phyloP scores from a whole-genome alignment of 306 rosid species.

The Psophocarpus tetragonolobus region DNA sequence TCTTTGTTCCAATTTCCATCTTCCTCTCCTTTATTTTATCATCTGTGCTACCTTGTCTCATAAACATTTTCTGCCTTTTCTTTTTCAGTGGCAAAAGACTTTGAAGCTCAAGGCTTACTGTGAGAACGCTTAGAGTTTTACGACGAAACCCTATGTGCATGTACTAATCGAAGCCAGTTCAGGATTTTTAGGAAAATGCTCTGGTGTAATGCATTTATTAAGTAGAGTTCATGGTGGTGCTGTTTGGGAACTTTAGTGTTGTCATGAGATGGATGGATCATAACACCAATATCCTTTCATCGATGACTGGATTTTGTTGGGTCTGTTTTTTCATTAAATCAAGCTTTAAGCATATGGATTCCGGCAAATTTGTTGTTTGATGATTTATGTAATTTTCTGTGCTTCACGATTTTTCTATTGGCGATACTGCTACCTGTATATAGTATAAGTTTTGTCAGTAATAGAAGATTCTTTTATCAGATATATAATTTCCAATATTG shows the following conservation, averaged over 20 bases:
- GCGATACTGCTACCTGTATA: not conserved
- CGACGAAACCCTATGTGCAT: constrained; percentile 17
- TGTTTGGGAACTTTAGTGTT: not conserved
- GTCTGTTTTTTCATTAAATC: not conserved
- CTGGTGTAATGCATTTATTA: constrained; percentile 18
- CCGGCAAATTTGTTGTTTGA: not conserved
- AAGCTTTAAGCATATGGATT: constrained; percentile 9
- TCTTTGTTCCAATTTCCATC: not conserved
- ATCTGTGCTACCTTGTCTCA: not conserved
- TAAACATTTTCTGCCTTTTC: not conserved
- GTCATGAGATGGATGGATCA: not conserved
- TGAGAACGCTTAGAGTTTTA: constrained; percentile 44
- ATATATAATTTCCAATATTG: too few species aligned
- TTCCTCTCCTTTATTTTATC: not conserved
- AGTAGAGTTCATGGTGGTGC: constrained; percentile 10
- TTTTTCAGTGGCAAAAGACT: constrained; percentile 62
- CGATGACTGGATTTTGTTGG: constrained; percentile 9
- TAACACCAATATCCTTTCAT: not conserved
- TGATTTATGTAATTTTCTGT: constrained; percentile 30
- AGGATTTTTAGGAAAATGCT: constrained; percentile 19
- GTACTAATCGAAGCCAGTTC: constrained; percentile 27
- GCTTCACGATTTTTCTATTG: constrained; percentile 11
- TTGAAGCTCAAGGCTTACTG: constrained; percentile 50
- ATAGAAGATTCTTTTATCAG: not conserved
- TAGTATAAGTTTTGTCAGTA: constrained; percentile 11